Percentiles rank a stretch among this genome's conserved stretches.
Conservation (phyloP, 2,329 filamentous ascomycete species). For the Fusarium buxicola region DNA sequence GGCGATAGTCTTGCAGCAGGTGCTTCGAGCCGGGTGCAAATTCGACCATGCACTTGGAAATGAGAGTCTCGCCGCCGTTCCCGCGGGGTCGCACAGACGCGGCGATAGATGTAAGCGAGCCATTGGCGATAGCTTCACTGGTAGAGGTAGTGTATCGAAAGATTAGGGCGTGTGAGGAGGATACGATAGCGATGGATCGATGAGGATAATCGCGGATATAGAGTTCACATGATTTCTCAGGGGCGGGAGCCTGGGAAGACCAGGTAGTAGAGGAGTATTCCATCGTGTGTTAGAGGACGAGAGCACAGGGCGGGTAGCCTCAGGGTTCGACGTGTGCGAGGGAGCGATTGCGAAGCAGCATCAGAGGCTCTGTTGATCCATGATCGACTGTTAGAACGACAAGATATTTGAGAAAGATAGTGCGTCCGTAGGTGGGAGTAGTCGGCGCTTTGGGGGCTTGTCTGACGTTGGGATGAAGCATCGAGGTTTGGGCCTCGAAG, state of each 20-base stretch:
- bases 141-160: slow-evolving; percentile 80
- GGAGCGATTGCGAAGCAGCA: slow-evolving; percentile 20
- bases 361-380: slow-evolving; percentile 24
- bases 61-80: slow-evolving; percentile 55
- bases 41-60: slow-evolving; percentile 86
- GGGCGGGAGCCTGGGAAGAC: slow-evolving; percentile 60
- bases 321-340: slow-evolving; percentile 27
- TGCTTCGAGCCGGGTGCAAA: slow-evolving; percentile 74
- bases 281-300: slow-evolving; percentile 53
- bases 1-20: slow-evolving; percentile 80
- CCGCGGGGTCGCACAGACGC: slow-evolving; percentile 59
- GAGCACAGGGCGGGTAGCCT: slow-evolving; percentile 13
- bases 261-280: slow-evolving; percentile 60
- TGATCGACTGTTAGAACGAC: slow-evolving; percentile 10
- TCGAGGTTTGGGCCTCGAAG: slow-evolving; percentile 36
- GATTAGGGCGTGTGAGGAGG: slow-evolving; percentile 82
- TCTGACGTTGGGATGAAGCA: slow-evolving; percentile 29
- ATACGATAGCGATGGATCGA: slow-evolving; percentile 88
- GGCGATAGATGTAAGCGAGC: slow-evolving; percentile 66
- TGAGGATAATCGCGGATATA: slow-evolving; percentile 88
- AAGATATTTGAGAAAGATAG: not conserved
- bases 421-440: not conserved
- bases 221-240: slow-evolving; percentile 77
- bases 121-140: slow-evolving; percentile 69
- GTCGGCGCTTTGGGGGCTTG: slow-evolving; percentile 24